Conservation (phyloP, 139 green algal species). For the Microglena sp. region DNA sequence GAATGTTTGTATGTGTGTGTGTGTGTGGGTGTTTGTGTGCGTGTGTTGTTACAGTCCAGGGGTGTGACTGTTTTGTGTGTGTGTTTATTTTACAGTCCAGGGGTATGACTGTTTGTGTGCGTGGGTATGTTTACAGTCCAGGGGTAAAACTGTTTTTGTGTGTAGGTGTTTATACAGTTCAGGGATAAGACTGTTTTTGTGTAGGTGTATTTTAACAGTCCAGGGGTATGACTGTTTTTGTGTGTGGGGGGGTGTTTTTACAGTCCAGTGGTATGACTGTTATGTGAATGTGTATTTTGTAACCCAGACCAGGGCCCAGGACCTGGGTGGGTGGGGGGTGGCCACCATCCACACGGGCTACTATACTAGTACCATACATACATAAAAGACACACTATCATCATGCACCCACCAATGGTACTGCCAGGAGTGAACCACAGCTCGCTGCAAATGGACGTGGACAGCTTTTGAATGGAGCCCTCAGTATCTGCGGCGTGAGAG, state of each 20-base stretch:
- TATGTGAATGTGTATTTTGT: not conserved
- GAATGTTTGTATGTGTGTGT: no score
- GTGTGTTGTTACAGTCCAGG: no score
- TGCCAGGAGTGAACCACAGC: constrained; percentile 34
- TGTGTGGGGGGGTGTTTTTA: not conserved
- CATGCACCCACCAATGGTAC: not conserved
- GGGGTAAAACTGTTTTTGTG: no score
- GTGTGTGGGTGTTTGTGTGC: not conserved
- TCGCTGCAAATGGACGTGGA: constrained; percentile 6
- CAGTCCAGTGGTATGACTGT: not conserved
- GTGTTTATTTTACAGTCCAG: not conserved
- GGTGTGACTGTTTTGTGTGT: not conserved
- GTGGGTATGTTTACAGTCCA: not conserved
- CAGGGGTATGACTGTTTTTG: not conserved
- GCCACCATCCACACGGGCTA: no score
- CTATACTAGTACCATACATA: no score
- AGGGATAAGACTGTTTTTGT: no score
- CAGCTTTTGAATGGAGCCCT: constrained; percentile 14
- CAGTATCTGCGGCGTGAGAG: not conserved
- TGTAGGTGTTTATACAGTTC: not conserved
- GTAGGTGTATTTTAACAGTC: not conserved
- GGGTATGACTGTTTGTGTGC: not conserved
- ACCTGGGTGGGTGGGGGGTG: no score
- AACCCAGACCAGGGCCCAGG: no score
- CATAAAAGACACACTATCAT: not conserved